Evolutionary conservation across 2,329 filamentous ascomycete species (phyloP).

Genomic region (Ascochyta koolunga): DNA sequence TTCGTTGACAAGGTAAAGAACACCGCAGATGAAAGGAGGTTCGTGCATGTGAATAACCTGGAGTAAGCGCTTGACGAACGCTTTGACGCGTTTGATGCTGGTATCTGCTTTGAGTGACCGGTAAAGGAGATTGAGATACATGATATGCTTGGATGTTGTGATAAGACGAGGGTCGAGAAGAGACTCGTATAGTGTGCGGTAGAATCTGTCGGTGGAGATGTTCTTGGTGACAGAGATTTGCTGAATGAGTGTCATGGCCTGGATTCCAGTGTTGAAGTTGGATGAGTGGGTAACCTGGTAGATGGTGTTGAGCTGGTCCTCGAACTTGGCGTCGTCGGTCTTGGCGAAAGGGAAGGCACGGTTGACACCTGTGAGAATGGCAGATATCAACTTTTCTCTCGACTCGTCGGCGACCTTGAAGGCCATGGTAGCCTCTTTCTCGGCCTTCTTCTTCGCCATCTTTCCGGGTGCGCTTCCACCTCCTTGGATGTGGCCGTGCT

Average conservation of each 20-base stretch:
- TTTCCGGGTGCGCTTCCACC: conserved; percentile 61
- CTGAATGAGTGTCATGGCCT: conserved; percentile 92
- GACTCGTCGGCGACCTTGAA: conserved; percentile 65
- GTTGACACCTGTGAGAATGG: conserved; percentile 91
- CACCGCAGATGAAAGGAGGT: conserved; percentile 87
- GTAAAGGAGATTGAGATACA: conserved; percentile 92
- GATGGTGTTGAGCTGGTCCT: conserved; percentile 88
- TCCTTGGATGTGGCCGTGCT: conserved; percentile 59
- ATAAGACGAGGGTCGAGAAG: conserved; percentile 87
- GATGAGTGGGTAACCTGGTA: conserved; percentile 97
- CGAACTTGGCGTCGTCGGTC: conserved; percentile 79
- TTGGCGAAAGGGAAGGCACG: conserved; percentile 92
- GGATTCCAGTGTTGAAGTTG: conserved; percentile 98
- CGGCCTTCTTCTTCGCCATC: conserved; percentile 56
- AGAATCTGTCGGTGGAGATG: conserved; percentile 86
- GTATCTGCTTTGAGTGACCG: conserved; percentile 86
- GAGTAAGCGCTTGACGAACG: conserved; percentile 91
- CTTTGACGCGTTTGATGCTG: conserved; percentile 90
- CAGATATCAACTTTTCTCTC: conserved; percentile 89
- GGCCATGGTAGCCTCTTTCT: conserved; percentile 52
- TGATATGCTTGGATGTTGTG: conserved; percentile 89
- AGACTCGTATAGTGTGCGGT: conserved; percentile 93
- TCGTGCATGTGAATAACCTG: conserved; percentile 89
- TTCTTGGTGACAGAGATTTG: conserved; percentile 84
- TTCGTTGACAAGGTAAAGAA: conserved; percentile 88